A percentile compares a stretch with the other conserved stretches of the same genome.
Conservation (phyloP, 345 rosid species). For the Excoecaria cochinchinensis region DNA sequence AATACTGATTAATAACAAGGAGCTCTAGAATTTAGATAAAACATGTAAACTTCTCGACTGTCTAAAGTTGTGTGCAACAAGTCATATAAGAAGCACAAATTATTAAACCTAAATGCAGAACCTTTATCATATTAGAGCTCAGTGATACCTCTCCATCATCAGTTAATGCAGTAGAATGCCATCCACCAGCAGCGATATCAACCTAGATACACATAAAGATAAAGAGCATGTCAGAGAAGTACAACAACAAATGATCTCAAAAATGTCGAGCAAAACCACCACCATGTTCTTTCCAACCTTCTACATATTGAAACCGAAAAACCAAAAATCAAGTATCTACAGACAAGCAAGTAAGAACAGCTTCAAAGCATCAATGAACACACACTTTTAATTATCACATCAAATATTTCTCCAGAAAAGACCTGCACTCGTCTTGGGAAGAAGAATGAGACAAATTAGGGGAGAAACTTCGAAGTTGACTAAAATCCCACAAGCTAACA, state of each 20-base stretch:
- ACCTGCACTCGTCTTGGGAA: not conserved
- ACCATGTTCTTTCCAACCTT: not conserved
- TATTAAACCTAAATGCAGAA: constrained; percentile 2
- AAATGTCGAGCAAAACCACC: not conserved
- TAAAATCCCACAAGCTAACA: not conserved
- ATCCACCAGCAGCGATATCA: constrained; percentile 99
- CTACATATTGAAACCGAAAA: not conserved
- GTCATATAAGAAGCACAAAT: constrained; percentile 2
- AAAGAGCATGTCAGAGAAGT: not conserved
- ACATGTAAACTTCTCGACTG: not conserved
- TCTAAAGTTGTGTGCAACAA: not conserved
- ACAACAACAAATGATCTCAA: constrained; percentile 9
- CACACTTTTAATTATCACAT: too few relatives aligned
- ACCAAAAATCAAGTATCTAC: constrained; percentile 8
- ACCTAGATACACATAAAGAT: constrained; percentile 46
- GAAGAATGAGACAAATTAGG: not conserved
- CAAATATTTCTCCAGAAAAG: too few relatives aligned
- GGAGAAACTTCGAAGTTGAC: not conserved
- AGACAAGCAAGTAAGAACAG: constrained; percentile 2
- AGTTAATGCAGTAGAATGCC: constrained; percentile 97
- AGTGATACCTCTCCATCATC: constrained; percentile 69
- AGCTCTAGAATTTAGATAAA: not conserved
- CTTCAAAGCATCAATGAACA: not conserved
- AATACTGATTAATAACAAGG: not conserved
- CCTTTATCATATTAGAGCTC: constrained; percentile 9